These are phyloP conservation scores for Coniosporium apollinis DNA, from an alignment of 495 filamentous ascomycete genomes.

Conservation along the genomic window DNA sequence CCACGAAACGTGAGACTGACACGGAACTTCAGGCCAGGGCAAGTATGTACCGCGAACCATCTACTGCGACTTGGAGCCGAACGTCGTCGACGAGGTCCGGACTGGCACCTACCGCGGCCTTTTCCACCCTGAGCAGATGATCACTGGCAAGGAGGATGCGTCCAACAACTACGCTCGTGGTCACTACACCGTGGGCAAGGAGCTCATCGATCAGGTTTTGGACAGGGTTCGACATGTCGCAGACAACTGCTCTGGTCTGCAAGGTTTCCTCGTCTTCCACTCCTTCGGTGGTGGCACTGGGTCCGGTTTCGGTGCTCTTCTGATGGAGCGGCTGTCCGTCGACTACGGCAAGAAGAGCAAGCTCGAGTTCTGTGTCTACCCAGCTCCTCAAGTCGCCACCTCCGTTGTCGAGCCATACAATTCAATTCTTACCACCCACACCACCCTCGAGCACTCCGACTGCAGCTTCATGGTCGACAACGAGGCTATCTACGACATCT, in stretches of 20 bases:
- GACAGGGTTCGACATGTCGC: constrained; percentile 92
- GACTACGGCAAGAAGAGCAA: constrained; percentile 99
- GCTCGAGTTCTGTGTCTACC: constrained; percentile 98
- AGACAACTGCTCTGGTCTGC: constrained; percentile 92
- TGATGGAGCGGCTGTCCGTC: constrained; percentile 94
- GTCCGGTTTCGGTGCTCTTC: constrained; percentile 91
- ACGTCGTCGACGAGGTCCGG: constrained; percentile 98
- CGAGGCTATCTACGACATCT: constrained; percentile 99
- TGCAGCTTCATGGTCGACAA: constrained; percentile 99
- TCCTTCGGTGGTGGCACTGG: constrained; percentile 98
- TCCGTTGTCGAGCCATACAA: constrained; percentile 99
- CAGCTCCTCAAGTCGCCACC: constrained; percentile 87
- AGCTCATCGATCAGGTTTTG: constrained; percentile 91
- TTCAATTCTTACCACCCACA: constrained; percentile 96
- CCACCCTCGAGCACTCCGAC: constrained; percentile 96
- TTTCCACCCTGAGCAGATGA: constrained; percentile 98
- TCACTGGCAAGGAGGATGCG: constrained; percentile 98
- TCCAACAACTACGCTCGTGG: constrained; percentile 99
- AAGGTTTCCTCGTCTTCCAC: constrained; percentile 98
- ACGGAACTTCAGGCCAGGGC: constrained; percentile 55
- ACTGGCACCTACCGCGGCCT: constrained; percentile 88
- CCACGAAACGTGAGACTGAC: background rate
- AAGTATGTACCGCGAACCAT: constrained; percentile 98
- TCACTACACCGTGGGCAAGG: constrained; percentile 98
- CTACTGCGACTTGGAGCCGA: constrained; percentile 99